phyloP scores from a whole-genome alignment of 495 filamentous ascomycete genomes.

The Neurospora discreta region DNA sequence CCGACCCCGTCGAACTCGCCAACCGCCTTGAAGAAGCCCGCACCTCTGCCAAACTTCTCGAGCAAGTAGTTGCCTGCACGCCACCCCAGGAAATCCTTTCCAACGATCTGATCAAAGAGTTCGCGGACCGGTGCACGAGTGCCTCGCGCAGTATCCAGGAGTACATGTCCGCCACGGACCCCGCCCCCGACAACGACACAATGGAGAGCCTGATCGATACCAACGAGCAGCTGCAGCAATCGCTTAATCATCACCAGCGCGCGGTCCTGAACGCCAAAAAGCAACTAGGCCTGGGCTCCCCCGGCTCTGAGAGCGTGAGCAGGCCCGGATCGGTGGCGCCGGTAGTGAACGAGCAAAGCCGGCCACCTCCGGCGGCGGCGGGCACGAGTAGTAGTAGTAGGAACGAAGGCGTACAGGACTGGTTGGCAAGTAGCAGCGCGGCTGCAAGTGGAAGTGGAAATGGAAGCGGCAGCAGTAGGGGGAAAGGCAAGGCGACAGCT shows the following conservation, averaged over 20 bases:
- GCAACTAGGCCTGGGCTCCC: constrained; percentile 17
- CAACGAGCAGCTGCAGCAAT: constrained; percentile 73
- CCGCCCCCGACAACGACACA: constrained; percentile 78
- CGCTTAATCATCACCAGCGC: constrained; percentile 69
- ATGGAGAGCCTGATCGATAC: constrained; percentile 88
- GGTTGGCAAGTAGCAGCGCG: constrained; percentile 8
- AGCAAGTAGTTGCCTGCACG: constrained; percentile 78
- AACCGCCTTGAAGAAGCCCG: constrained; percentile 79
- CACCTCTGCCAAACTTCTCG: constrained; percentile 79
- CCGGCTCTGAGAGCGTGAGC: constrained; percentile 5
- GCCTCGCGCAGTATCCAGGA: constrained; percentile 68
- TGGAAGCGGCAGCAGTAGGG: constrained; percentile 9
- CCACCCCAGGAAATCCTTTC: constrained; percentile 59
- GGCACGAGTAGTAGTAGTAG: not conserved
- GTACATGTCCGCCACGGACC: constrained; percentile 71
- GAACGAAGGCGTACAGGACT: not conserved
- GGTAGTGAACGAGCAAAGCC: constrained; percentile 14
- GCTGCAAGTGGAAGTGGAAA: not conserved
- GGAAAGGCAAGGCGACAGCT: constrained; percentile 32
- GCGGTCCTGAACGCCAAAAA: constrained; percentile 66
- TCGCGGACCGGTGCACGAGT: constrained; percentile 72
- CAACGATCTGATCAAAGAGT: constrained; percentile 87
- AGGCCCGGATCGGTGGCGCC: constrained; percentile 9
- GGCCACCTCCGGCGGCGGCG: not conserved
- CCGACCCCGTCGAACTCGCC: constrained; percentile 67